Evolutionary conservation across 2,329 filamentous ascomycete genomes (phyloP).

Genomic region (Colletotrichum sp.): DNA sequence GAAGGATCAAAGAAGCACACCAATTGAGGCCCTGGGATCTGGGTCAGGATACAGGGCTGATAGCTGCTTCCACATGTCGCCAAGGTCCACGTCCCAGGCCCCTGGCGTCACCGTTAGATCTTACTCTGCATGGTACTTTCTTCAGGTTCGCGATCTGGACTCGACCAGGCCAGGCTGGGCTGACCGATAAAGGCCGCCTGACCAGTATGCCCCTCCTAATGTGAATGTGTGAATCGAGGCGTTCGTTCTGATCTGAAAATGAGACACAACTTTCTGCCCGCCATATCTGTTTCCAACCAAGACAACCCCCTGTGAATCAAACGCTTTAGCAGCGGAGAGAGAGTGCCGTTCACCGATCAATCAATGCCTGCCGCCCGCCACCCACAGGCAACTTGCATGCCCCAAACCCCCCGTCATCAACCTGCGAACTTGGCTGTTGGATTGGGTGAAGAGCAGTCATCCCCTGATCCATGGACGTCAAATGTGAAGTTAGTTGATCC

Average conservation of each 20-base stretch:
- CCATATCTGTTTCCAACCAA: neutral
- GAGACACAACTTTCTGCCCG: neutral
- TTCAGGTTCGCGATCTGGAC: neutral
- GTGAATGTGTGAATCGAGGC: neutral
- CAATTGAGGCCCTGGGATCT: neutral
- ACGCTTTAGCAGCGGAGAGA: neutral
- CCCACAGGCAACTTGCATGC: neutral
- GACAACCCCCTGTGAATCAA: neutral
- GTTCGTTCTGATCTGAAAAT: slow-evolving; percentile 1
- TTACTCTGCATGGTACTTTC: slow-evolving; percentile 2
- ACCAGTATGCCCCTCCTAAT: neutral
- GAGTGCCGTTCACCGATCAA: neutral
- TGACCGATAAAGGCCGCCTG: neutral
- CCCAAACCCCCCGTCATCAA: neutral
- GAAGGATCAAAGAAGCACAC: neutral
- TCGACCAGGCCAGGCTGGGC: neutral
- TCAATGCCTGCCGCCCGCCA: neutral
- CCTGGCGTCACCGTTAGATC: slow-evolving; percentile 10
- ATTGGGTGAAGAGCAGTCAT: neutral
- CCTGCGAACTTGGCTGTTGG: neutral
- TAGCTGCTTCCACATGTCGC: neutral
- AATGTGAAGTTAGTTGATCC: neutral
- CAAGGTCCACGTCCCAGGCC: neutral
- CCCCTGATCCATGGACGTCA: slow-evolving; percentile 14
- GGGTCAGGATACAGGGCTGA: slow-evolving; percentile 14